A percentile compares a stretch with the other conserved stretches of the same genome.
Conservation (phyloP, 257 asterid species). For the Mitragyna speciosa region DNA sequence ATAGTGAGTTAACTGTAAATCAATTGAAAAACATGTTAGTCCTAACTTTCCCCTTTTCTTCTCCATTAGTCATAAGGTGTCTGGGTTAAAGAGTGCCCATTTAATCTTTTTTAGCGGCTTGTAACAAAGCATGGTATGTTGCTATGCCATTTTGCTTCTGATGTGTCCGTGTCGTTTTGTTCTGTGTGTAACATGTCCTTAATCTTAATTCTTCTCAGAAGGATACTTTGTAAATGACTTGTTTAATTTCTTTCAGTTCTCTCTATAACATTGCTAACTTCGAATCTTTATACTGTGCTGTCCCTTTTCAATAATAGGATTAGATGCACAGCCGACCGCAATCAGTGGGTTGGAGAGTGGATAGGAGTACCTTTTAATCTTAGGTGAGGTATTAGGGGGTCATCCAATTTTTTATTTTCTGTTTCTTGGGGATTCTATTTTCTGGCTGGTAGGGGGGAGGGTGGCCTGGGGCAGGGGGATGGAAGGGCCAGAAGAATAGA, state of each 20-base stretch:
- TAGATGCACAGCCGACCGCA: background rate
- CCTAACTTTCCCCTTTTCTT: constrained; percentile 23
- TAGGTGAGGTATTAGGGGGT: background rate
- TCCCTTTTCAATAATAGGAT: background rate
- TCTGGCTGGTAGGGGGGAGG: no score
- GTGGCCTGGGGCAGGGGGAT: background rate
- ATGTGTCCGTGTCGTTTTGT: constrained; percentile 16
- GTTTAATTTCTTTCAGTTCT: background rate
- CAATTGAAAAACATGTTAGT: constrained; percentile 24
- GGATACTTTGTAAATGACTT: constrained; percentile 14
- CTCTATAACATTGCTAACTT: constrained; percentile 8
- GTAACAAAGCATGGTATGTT: background rate
- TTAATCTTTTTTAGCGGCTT: constrained; percentile 8
- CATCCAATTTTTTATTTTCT: background rate
- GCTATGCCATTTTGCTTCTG: background rate
- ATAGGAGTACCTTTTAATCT: background rate
- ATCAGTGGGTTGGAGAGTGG: constrained; percentile 6
- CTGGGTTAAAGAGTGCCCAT: constrained; percentile 27
- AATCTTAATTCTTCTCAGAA: background rate
- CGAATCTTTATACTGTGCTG: background rate
- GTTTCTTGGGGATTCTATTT: background rate
- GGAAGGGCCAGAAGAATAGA: background rate
- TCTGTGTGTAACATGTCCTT: constrained; percentile 8
- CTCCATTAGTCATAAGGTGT: constrained; percentile 12
- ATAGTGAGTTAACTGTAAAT: constrained; percentile 35